These are phyloP conservation scores for Protomyces arabidopsidicola DNA, from an alignment of 1,139 yeast genomes.

Conservation along the genomic window DNA sequence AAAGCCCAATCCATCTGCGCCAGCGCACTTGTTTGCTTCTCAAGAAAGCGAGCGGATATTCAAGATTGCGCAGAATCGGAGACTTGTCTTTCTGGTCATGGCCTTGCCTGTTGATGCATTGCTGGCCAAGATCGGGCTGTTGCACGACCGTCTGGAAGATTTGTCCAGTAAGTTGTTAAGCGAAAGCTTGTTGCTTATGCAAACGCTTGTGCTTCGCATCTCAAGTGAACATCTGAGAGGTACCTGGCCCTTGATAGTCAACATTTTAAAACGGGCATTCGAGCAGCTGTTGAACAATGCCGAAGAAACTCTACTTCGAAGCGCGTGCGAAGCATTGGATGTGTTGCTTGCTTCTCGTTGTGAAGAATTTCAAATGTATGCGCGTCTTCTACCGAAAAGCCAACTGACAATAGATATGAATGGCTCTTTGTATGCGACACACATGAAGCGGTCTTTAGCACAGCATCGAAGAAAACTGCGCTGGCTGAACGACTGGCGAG, in stretches of 20 bases:
- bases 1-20: slow-evolving; percentile 7
- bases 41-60: background rate
- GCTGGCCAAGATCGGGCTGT: slow-evolving; percentile 48
- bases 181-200: slow-evolving; percentile 53
- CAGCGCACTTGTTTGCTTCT: slow-evolving; percentile 7
- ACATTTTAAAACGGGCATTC: slow-evolving; percentile 1
- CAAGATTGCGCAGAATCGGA: background rate
- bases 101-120: slow-evolving; percentile 35
- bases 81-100: background rate
- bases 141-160: slow-evolving; percentile 35
- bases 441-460: background rate
- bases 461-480: background rate
- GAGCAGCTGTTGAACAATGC: slow-evolving; percentile 41
- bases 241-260: slow-evolving; percentile 62
- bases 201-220: slow-evolving; percentile 60
- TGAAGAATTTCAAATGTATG: slow-evolving; percentile 69
- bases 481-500: background rate
- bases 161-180: slow-evolving; percentile 38
- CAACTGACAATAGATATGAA: background rate
- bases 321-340: slow-evolving; percentile 74
- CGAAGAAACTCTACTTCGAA: slow-evolving; percentile 47
- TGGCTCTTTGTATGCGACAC: background rate
- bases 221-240: slow-evolving; percentile 61
- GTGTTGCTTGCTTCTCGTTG: slow-evolving; percentile 58
- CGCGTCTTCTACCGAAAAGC: background rate